Evolutionary conservation across 1,284 basidiomycete species (phyloP), one percentile per base, ranked within the genome.

Genomic region (Moesziomyces parantarcticus): DNA sequence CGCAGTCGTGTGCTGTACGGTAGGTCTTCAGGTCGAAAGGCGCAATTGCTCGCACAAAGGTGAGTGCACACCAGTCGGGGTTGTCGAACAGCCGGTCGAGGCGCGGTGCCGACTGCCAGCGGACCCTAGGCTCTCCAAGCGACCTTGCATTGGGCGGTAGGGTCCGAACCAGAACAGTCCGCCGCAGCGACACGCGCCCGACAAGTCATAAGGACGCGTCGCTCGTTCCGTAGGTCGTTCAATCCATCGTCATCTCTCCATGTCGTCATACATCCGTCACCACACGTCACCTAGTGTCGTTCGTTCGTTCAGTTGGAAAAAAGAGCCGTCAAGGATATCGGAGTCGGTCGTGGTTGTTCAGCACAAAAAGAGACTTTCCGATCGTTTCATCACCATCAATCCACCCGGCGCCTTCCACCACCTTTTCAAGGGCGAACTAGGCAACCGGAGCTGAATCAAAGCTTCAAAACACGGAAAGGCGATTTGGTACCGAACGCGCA

Each of bases 91-190:
- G 61, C 60, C 60, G 34, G 45, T 64, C 67, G 54, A 55, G 53
- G 54, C 58, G 40, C 59, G 29, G 20, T 23, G 41, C 47, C 41
- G 42, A 39, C 48, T 29, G 32, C 29, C 58, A 58, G 51, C 23
- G 42, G 46, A 43, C 69, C 62, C 69, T 40, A 66, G 63, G 69
- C 69, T 72, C 69, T 72, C 59, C 69, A 72, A 58, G 42, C 55
- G 69, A 72, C 69, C 69, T 72, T 72, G 40, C 63, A 61, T 72
- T 61, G 1, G 55, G 50, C 43, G 42, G 47, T 49, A 43, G 55
- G 69, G 69, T 72, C 69, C 63, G 63, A 72, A 47, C 63, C 69
- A 72, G 69, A 72, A 72, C 63, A 58, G 69, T 49, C 59, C 32
- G 48, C 55, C 34, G 48, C 46, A 44, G 55, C 29, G 25, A 61